These are phyloP conservation scores for Hypomyces rosellus DNA, from an alignment of 2,329 filamentous ascomycete species.

Conservation along the genomic window DNA sequence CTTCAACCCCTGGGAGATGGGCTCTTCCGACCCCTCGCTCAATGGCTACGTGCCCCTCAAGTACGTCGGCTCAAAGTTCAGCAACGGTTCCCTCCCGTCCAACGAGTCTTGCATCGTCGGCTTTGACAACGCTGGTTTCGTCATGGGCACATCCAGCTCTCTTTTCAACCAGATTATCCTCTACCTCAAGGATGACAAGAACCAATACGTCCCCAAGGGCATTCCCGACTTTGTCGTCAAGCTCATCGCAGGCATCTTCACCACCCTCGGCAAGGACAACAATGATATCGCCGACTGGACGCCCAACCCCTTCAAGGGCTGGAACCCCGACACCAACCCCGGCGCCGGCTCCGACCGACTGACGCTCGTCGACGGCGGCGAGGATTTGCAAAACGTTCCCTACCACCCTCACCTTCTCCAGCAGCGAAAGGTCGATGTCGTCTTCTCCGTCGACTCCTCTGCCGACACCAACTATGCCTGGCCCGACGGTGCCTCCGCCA, in stretches of 20 bases:
- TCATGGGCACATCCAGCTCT: slow-evolving; percentile 77
- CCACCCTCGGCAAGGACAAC: slow-evolving; percentile 48
- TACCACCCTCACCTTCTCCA: slow-evolving; percentile 56
- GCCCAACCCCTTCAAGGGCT: slow-evolving; percentile 54
- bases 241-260: slow-evolving; percentile 45
- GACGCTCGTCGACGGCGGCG: slow-evolving; percentile 73
- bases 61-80: slow-evolving; percentile 55
- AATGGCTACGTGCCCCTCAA: slow-evolving; percentile 53
- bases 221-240: slow-evolving; percentile 36
- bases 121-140: slow-evolving; percentile 72
- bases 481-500: slow-evolving; percentile 55
- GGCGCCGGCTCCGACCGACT: slow-evolving; percentile 44
- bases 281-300: slow-evolving; percentile 70
- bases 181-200: slow-evolving; percentile 52
- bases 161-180: slow-evolving; percentile 69
- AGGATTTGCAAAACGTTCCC: slow-evolving; percentile 75
- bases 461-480: slow-evolving; percentile 53
- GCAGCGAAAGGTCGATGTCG: slow-evolving; percentile 50
- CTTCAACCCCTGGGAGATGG: slow-evolving; percentile 61
- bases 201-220: slow-evolving; percentile 45
- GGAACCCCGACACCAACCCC: slow-evolving; percentile 40
- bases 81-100: slow-evolving; percentile 38
- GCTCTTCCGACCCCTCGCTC: slow-evolving; percentile 54
- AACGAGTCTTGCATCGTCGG: slow-evolving; percentile 49
- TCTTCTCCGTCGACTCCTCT: slow-evolving; percentile 59